These are phyloP conservation scores for Apiospora rasikravindrae DNA, from an alignment of 2,329 filamentous ascomycete species.

Conservation along the genomic window DNA sequence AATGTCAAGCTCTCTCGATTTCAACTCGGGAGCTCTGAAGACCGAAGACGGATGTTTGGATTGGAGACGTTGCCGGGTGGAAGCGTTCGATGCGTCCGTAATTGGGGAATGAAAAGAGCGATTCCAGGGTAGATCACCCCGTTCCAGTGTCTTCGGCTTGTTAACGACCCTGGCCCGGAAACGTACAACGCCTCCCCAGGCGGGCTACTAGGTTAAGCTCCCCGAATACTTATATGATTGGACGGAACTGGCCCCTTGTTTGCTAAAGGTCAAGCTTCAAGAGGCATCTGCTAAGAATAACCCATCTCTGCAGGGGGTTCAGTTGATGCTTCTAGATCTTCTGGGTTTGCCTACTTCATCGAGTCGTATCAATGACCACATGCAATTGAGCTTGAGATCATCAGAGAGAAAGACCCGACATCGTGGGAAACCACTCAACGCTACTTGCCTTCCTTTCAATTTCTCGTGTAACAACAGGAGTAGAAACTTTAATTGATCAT, in stretches of 20 bases:
- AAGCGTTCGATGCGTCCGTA: not conserved
- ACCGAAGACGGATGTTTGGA: not conserved
- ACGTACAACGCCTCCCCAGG: not conserved
- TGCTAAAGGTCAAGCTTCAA: not conserved
- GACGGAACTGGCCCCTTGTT: not conserved
- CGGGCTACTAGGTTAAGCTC: not conserved
- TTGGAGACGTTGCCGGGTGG: not conserved
- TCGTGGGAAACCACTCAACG: slow-evolving; percentile 22
- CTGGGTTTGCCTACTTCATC: too few species aligned
- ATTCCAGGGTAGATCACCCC: not conserved
- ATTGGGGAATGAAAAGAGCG: not conserved
- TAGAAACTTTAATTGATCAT: not conserved
- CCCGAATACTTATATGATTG: not conserved
- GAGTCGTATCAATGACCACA: not conserved
- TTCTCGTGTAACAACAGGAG: slow-evolving; percentile 22
- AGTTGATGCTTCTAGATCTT: not conserved
- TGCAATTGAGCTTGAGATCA: not conserved
- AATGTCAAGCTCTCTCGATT: not conserved
- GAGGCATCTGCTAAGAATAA: not conserved
- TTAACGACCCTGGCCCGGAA: slow-evolving; percentile 6
- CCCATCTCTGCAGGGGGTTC: not conserved
- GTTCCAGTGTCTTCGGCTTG: not conserved
- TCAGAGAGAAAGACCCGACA: not conserved
- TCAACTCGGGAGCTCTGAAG: not conserved
- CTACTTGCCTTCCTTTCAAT: not conserved